These are phyloP conservation scores for Tephrocybe sp. DNA, from an alignment of 768 basidiomycete species.

Conservation along the genomic window DNA sequence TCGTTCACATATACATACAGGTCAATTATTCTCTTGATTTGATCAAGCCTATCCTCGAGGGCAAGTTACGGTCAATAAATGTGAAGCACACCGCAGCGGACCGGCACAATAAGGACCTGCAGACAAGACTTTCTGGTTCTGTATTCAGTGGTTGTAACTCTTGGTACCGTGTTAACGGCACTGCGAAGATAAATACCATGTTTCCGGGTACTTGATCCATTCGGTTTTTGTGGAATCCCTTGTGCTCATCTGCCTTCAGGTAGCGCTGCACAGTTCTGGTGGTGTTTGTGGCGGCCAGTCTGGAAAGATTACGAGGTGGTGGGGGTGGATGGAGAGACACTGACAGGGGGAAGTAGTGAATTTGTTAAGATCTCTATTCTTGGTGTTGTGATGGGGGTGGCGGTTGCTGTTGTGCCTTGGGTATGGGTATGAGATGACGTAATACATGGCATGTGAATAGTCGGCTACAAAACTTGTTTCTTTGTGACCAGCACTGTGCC, in stretches of 20 bases:
- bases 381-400: neutral
- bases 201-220: conserved; percentile 38
- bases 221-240: neutral
- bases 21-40: conserved; percentile 34
- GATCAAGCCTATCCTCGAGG: conserved; percentile 20
- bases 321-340: neutral
- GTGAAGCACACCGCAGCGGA: conserved; percentile 19
- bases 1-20: conserved; percentile 20
- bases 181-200: conserved; percentile 33
- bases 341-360: neutral
- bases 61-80: conserved; percentile 14
- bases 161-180: conserved; percentile 36
- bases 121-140: conserved; percentile 18
- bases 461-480: neutral
- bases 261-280: conserved; percentile 16
- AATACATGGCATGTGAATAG: conserved; percentile 16
- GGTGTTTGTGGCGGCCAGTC: conserved; percentile 15
- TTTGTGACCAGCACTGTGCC: neutral
- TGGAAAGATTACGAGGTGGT: conserved; percentile 15
- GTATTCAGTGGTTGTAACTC: conserved; percentile 31
- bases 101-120: conserved; percentile 19
- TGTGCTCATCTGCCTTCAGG: neutral
- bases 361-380: neutral
- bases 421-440: neutral
- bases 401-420: neutral